A percentile compares a stretch with the other conserved stretches of the same genome.
Evolutionary conservation across 164 flowering plant species (phyloP).

Genomic region (Nymphaea colorata): DNA sequence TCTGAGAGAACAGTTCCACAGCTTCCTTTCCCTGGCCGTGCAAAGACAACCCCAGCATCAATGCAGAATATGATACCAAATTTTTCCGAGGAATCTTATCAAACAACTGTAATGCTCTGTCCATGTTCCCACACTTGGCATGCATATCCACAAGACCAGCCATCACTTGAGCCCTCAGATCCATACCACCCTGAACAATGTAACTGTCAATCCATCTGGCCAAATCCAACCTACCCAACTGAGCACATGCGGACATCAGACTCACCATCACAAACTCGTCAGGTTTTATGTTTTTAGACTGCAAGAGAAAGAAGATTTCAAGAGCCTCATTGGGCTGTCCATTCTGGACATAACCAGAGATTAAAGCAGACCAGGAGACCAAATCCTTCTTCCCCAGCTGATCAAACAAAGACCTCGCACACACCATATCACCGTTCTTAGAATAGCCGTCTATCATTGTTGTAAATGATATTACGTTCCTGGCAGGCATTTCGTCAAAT

Average conservation of each 20-base stretch:
- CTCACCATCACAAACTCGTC: slow-evolving; percentile 10
- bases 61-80: slow-evolving; percentile 8
- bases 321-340: slow-evolving; percentile 12
- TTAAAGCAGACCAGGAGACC: slow-evolving; percentile 11
- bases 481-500: slow-evolving; percentile 12
- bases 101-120: slow-evolving; percentile 11
- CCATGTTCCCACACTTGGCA: slow-evolving; percentile 14
- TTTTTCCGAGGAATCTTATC: slow-evolving; percentile 3
- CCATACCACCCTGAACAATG: background rate
- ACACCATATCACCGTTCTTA: slow-evolving; percentile 10
- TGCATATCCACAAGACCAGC: slow-evolving; percentile 11
- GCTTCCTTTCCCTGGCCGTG: slow-evolving; percentile 11
- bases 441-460: slow-evolving; percentile 14
- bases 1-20: slow-evolving; percentile 6
- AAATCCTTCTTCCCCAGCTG: slow-evolving; percentile 5
- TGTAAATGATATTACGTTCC: slow-evolving; percentile 6
- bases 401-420: slow-evolving; percentile 12
- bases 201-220: slow-evolving; percentile 10
- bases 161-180: slow-evolving; percentile 4
- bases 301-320: slow-evolving; percentile 8
- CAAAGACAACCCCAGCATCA: slow-evolving; percentile 10
- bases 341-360: slow-evolving; percentile 12
- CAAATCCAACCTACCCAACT: slow-evolving; percentile 8
- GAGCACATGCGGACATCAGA: slow-evolving; percentile 14
- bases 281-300: slow-evolving; percentile 2